Percentiles rank a stretch among this genome's conserved stretches.
Conservation (phyloP, 371 early-diverging fungal genomes). For the Actinomortierella ambigua region DNA sequence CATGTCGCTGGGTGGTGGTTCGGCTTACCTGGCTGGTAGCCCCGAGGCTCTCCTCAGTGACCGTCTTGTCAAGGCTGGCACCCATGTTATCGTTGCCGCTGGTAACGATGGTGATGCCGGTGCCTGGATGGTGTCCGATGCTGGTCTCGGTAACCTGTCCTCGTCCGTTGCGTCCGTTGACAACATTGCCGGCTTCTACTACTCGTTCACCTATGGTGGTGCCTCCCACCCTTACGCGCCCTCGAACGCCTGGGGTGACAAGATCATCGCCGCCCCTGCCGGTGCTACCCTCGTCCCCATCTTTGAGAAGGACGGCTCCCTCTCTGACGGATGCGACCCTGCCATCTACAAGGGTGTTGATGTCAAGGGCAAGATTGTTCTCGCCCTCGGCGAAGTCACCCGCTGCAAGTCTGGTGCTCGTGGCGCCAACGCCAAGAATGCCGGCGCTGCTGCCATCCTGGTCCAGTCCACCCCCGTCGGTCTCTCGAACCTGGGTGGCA, state of each 20-base stretch:
- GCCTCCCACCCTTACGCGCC: slow-evolving; percentile 12
- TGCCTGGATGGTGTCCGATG: slow-evolving; percentile 61
- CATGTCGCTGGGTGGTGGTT: slow-evolving; percentile 71
- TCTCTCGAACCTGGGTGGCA: slow-evolving; percentile 35
- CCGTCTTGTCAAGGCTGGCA: slow-evolving; percentile 47
- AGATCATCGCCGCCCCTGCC: slow-evolving; percentile 13
- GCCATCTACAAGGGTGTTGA: slow-evolving; percentile 20
- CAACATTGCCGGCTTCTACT: slow-evolving; percentile 47
- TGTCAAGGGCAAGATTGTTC: slow-evolving; percentile 57
- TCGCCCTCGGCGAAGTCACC: slow-evolving; percentile 60
- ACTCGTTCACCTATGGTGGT: slow-evolving; percentile 17
- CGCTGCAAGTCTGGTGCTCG: slow-evolving; percentile 58
- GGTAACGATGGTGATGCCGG: slow-evolving; percentile 80
- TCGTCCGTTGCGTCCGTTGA: slow-evolving; percentile 81
- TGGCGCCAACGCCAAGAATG: slow-evolving; percentile 53
- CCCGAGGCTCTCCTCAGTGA: slow-evolving; percentile 51
- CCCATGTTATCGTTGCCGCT: slow-evolving; percentile 59
- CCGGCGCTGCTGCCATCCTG: slow-evolving; percentile 69
- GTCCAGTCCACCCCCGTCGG: slow-evolving; percentile 53
- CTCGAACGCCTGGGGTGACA: slow-evolving; percentile 12
- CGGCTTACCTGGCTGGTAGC: slow-evolving; percentile 51
- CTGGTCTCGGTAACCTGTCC: slow-evolving; percentile 65
- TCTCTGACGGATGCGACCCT: slow-evolving; percentile 57
- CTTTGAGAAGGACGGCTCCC: slow-evolving; percentile 17
- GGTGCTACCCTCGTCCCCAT: slow-evolving; percentile 17